Evolutionary conservation across 768 basidiomycete genomes (phyloP).

Genomic region (Rhodotorula sphaerocarpa): DNA sequence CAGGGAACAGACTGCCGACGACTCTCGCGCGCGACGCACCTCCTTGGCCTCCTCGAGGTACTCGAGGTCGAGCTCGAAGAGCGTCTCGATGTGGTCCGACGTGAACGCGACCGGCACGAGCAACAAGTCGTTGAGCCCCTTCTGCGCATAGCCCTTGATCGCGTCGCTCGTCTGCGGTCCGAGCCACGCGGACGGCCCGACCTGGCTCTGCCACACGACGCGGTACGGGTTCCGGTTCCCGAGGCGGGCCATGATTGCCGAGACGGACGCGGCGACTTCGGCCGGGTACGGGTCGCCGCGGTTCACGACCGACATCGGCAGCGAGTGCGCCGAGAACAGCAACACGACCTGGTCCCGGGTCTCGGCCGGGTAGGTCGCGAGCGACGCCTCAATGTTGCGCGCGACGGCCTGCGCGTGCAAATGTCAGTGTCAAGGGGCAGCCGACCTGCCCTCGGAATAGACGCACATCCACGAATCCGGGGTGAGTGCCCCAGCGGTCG

Average conservation of each 20-base stretch:
- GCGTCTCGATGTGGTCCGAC: slow-evolving; percentile 96
- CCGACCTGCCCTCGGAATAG: neutral
- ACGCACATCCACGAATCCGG: slow-evolving; percentile 84
- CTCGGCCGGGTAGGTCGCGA: slow-evolving; percentile 66
- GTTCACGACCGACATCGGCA: slow-evolving; percentile 97
- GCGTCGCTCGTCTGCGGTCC: slow-evolving; percentile 91
- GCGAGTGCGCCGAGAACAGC: slow-evolving; percentile 92
- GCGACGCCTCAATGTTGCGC: slow-evolving; percentile 72
- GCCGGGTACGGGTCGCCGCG: slow-evolving; percentile 95
- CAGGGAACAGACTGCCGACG: too few species aligned
- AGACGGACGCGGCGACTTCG: slow-evolving; percentile 89
- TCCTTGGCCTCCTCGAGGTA: slow-evolving; percentile 82
- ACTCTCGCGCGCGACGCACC: slow-evolving; percentile 55
- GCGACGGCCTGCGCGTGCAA: slow-evolving; percentile 63
- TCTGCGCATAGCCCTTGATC: slow-evolving; percentile 55
- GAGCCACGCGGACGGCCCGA: slow-evolving; percentile 96
- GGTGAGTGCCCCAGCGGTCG: slow-evolving; percentile 93
- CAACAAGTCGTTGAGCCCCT: slow-evolving; percentile 50
- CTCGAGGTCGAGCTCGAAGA: slow-evolving; percentile 92
- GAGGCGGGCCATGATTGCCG: slow-evolving; percentile 83
- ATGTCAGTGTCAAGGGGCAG: neutral
- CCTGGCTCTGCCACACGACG: slow-evolving; percentile 94
- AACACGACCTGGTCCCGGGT: slow-evolving; percentile 67
- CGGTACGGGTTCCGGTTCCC: slow-evolving; percentile 66
- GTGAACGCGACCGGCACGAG: slow-evolving; percentile 96